Evolutionary conservation across 225 moss, liverwort and hornwort species (phyloP), one percentile per base, ranked within the genome.

Genomic region (Polytrichum commune): DNA sequence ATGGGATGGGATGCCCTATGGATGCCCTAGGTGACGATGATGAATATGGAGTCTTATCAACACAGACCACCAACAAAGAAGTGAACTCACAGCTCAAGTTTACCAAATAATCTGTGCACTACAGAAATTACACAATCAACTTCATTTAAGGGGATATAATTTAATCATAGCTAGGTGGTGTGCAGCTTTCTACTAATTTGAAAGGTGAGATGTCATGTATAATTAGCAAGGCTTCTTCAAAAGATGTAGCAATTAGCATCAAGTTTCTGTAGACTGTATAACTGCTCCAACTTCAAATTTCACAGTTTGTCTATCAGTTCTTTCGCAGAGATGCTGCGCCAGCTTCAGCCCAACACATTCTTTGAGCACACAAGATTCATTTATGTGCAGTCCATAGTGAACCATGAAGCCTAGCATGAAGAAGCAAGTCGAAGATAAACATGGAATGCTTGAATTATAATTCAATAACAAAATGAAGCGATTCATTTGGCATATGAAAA

Each of bases 91-190:
- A 61, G 60, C 7, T 61, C 60, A 61, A 23, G 23, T n/a, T 61
- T 61, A 61, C 22, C 9, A 2, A n/a, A 61, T 1, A 61, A 2
- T 8, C 60, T 61, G 20, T 61, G 60, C 26, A 61, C 60, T 61
- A 23, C 20, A n/a, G 60, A 61, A 61, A 61, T 23, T 61, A 61
- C 6, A 6, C 60, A 61, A 61, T 7, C 6, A 6, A 61, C 22
- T 61, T 61, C 20, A 61, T 23, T 23, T 23, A 23, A 61, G 20
- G 23, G 60, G 60, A 23, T 22, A 61, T 61, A 16, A 7, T 7
- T 61, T 61, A 61, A 61, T 61, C 22, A 61, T n/a, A 60, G 20
- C 60, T 60, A 60, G 60, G 19, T 60, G 60, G 60, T 60, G 60
- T 60, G 20, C 60, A 60, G 20, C 20, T 24, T n/a, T 22, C 60